phyloP scores from a whole-genome alignment of 768 basidiomycete species.

The Galerina sulciceps region DNA sequence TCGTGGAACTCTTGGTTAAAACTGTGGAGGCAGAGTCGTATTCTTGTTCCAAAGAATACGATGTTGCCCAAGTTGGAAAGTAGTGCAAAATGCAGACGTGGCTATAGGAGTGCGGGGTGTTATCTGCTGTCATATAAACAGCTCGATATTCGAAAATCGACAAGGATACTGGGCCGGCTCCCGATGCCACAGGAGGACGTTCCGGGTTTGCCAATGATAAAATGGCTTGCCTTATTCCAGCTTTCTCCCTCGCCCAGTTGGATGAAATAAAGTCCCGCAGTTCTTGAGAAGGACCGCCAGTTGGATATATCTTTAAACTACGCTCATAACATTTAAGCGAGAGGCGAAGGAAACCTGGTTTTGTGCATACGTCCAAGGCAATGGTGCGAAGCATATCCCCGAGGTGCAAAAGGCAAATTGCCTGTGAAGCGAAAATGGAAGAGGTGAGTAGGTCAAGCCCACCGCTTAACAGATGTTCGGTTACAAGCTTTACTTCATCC shows the following conservation, averaged over 20 bases:
- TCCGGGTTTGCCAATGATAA: neutral
- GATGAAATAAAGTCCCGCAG: neutral
- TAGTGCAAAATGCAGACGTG: conserved; percentile 10
- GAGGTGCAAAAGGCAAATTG: conserved; percentile 11
- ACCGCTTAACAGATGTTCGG: neutral
- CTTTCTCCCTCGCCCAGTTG: neutral
- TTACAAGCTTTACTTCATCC: neutral
- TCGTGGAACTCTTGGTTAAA: neutral
- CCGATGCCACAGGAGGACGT: neutral
- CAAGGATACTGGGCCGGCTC: neutral
- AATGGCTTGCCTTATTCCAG: neutral
- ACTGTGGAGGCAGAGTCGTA: neutral
- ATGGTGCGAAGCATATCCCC: conserved; percentile 5
- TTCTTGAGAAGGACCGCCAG: neutral
- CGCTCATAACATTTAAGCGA: conserved; percentile 3
- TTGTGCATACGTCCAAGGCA: conserved; percentile 1
- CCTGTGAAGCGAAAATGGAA: conserved; percentile 1
- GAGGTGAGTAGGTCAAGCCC: neutral
- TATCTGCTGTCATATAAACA: neutral
- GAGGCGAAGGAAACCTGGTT: conserved; percentile 8
- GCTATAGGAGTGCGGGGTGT: neutral
- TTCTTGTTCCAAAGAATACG: neutral
- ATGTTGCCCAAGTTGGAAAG: conserved; percentile 2
- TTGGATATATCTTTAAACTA: neutral
- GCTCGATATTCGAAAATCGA: conserved; percentile 10